Percentiles rank a stretch among this genome's conserved stretches.
Evolutionary conservation across 495 filamentous ascomycete species (phyloP).

Genomic region (Hapsidospora chrysogenum): DNA sequence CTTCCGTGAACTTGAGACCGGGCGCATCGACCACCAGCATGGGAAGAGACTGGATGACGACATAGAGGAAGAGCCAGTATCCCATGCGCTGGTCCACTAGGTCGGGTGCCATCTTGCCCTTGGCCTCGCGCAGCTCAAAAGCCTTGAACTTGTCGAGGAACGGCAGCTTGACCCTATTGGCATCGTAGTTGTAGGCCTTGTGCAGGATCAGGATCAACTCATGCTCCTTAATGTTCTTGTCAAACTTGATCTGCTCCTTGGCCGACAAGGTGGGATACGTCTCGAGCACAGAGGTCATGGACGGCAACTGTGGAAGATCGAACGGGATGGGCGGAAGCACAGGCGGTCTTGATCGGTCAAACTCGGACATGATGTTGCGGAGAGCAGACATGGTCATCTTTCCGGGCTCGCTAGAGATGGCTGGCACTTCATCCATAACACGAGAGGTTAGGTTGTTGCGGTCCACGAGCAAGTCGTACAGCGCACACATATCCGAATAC

Average conservation of each 20-base stretch:
- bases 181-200: slow-evolving; percentile 61
- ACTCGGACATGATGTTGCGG: slow-evolving; percentile 65
- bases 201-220: slow-evolving; percentile 60
- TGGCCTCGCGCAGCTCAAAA: slow-evolving; percentile 62
- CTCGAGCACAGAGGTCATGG: slow-evolving; percentile 41
- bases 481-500: slow-evolving; percentile 67
- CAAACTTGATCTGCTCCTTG: slow-evolving; percentile 53
- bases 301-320: slow-evolving; percentile 67
- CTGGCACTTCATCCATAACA: slow-evolving; percentile 32
- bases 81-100: slow-evolving; percentile 64
- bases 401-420: slow-evolving; percentile 17
- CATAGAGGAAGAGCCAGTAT: slow-evolving; percentile 91
- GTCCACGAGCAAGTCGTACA: slow-evolving; percentile 85
- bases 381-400: slow-evolving; percentile 32
- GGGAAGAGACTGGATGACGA: slow-evolving; percentile 75
- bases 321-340: slow-evolving; percentile 86
- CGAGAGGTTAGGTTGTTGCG: slow-evolving; percentile 41
- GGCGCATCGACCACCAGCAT: slow-evolving; percentile 81
- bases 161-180: slow-evolving; percentile 31
- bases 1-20: slow-evolving; percentile 55
- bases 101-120: slow-evolving; percentile 54
- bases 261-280: slow-evolving; percentile 42
- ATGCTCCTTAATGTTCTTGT: slow-evolving; percentile 52
- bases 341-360: slow-evolving; percentile 72
- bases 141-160: slow-evolving; percentile 71